Percentiles rank a stretch among this genome's conserved stretches.
phyloP scores from a whole-genome alignment of 2,329 filamentous ascomycete species.

The Paecilomyces variotii region DNA sequence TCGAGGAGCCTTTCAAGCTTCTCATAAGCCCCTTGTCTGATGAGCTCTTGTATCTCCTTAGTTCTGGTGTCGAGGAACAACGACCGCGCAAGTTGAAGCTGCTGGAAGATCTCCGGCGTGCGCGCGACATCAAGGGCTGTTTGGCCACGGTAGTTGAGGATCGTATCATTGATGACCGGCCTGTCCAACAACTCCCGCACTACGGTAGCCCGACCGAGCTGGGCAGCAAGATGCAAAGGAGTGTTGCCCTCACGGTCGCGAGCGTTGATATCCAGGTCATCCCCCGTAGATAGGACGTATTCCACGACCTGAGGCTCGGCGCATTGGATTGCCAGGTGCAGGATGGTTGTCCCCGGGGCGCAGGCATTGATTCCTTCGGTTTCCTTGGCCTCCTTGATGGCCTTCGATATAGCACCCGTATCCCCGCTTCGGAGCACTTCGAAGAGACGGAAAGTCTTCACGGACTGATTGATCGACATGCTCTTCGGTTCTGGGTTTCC shows the following conservation, averaged over 20 bases:
- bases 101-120: conserved; percentile 91
- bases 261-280: conserved; percentile 73
- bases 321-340: conserved; percentile 92
- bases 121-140: conserved; percentile 81
- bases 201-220: conserved; percentile 69
- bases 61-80: conserved; percentile 84
- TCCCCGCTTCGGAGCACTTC: conserved; percentile 87
- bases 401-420: conserved; percentile 79
- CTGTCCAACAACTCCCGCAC: conserved; percentile 79
- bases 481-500: conserved; percentile 23
- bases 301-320: conserved; percentile 88
- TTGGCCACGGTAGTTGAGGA: conserved; percentile 76
- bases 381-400: conserved; percentile 55
- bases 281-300: conserved; percentile 74
- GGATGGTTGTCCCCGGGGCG: conserved; percentile 67
- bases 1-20: conserved; percentile 70
- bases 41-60: conserved; percentile 72
- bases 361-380: conserved; percentile 38
- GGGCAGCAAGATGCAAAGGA: conserved; percentile 77
- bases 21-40: conserved; percentile 66
- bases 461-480: conserved; percentile 77
- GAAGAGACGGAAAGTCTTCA: conserved; percentile 88
- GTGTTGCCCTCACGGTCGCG: conserved; percentile 93
- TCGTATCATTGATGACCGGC: conserved; percentile 76
- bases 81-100: conserved; percentile 81